Percentiles rank a stretch among this genome's conserved stretches.
Evolutionary conservation across 2,329 filamentous ascomycete species (phyloP).

Genomic region (Beauveria varroae): DNA sequence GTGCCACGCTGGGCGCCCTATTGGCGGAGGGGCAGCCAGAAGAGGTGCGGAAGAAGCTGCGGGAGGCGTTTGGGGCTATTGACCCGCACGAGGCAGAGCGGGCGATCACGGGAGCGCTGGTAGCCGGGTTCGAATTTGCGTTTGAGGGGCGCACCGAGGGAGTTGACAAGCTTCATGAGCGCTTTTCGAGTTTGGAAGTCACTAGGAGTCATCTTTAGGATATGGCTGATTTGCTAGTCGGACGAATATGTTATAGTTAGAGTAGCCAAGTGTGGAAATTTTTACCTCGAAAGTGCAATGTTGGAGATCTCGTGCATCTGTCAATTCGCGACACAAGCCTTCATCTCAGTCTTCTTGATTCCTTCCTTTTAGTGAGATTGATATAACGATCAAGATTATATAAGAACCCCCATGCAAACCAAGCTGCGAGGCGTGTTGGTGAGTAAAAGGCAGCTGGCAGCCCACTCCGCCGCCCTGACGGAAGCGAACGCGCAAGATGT

Average conservation of each 20-base stretch:
- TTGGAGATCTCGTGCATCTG: too few relatives aligned
- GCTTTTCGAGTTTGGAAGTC: background rate
- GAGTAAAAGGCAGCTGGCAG: background rate
- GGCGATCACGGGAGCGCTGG: background rate
- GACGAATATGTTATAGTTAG: background rate
- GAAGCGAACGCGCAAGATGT: too few relatives aligned
- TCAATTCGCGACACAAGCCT: too few relatives aligned
- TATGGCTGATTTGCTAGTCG: background rate
- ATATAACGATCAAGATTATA: background rate
- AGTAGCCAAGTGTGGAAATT: background rate
- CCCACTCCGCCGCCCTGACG: background rate
- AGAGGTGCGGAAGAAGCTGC: background rate
- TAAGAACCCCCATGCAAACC: background rate
- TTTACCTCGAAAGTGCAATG: too few relatives aligned
- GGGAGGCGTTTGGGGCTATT: background rate
- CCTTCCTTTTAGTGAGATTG: too few relatives aligned
- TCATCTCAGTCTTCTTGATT: too few relatives aligned
- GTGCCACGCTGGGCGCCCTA: conserved; percentile 6
- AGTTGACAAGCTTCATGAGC: background rate
- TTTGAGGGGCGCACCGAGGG: background rate
- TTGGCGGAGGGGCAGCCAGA: conserved; percentile 4
- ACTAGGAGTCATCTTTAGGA: conserved; percentile 1
- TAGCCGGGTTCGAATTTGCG: conserved; percentile 1
- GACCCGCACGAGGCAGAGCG: background rate
- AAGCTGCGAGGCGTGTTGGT: background rate